A percentile compares a stretch with the other conserved stretches of the same genome.
These are phyloP conservation scores for Oryza nivara DNA, from an alignment of 176 grass and related monocot genomes.

Conservation along the genomic window DNA sequence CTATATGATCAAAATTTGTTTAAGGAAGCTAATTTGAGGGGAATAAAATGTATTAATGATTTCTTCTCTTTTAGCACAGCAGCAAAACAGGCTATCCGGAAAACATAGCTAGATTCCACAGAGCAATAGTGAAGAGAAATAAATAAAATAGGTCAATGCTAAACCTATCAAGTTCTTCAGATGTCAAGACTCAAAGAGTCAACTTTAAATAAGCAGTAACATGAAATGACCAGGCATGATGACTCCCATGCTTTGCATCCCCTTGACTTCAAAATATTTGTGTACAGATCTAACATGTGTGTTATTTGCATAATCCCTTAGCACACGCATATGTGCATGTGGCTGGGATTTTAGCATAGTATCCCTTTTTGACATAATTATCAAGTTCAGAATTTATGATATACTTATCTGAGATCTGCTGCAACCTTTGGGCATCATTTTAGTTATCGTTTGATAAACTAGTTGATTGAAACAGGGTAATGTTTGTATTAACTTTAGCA, in stretches of 20 bases:
- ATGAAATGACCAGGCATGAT: not conserved
- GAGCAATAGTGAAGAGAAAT: slow-evolving; percentile 13
- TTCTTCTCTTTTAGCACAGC: not conserved
- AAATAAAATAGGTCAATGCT: slow-evolving; percentile 11
- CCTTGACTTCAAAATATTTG: not conserved
- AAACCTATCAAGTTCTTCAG: not conserved
- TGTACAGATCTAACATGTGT: not conserved
- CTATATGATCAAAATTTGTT: not conserved
- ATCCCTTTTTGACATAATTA: not conserved
- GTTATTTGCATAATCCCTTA: not conserved
- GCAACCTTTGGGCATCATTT: not conserved
- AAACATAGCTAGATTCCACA: not conserved
- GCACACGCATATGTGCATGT: not conserved
- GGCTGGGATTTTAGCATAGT: not conserved
- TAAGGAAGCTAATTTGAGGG: slow-evolving; percentile 20
- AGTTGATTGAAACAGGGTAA: slow-evolving; percentile 8
- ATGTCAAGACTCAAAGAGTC: not conserved
- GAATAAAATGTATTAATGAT: slow-evolving; percentile 6
- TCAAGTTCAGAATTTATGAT: not conserved
- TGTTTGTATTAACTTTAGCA: not conserved
- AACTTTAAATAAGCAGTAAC: not conserved
- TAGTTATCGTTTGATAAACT: slow-evolving; percentile 24
- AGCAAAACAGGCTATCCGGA: slow-evolving; percentile 15
- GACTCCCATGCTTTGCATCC: not conserved
- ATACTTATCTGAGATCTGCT: not conserved